These are phyloP conservation scores for Solanum chacoense DNA, from an alignment of 305 asterid species.

Conservation along the genomic window DNA sequence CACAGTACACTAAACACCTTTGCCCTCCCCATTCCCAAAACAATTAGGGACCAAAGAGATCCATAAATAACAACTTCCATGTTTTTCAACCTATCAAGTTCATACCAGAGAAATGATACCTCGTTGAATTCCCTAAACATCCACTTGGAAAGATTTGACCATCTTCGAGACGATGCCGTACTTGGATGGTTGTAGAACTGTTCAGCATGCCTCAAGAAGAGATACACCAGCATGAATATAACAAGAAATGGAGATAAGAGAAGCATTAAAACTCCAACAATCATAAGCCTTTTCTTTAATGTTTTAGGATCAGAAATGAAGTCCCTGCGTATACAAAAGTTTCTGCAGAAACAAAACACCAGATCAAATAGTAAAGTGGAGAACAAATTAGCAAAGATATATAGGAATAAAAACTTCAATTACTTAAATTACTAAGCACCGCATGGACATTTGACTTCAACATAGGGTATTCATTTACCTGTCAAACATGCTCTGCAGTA, in stretches of 20 bases:
- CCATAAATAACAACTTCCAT: neutral
- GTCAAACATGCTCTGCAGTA: conserved; percentile 95
- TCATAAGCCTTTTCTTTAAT: conserved; percentile 76
- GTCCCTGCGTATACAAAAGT: conserved; percentile 66
- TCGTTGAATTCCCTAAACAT: conserved; percentile 92
- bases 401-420: neutral
- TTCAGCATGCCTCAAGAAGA: conserved; percentile 94
- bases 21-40: neutral
- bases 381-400: neutral
- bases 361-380: neutral
- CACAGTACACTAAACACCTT: neutral
- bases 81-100: neutral
- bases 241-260: conserved; percentile 92
- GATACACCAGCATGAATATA: conserved; percentile 92
- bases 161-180: conserved; percentile 87
- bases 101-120: conserved; percentile 35
- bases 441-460: neutral
- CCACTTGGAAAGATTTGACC: conserved; percentile 99
- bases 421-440: neutral
- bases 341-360: conserved; percentile 39
- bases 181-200: conserved; percentile 96
- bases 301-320: conserved; percentile 79
- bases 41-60: neutral
- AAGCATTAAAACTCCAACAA: conserved; percentile 75
- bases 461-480: conserved; percentile 27